Conservation (phyloP, 257 asterid species). For the Solanum pimpinellifolium region DNA sequence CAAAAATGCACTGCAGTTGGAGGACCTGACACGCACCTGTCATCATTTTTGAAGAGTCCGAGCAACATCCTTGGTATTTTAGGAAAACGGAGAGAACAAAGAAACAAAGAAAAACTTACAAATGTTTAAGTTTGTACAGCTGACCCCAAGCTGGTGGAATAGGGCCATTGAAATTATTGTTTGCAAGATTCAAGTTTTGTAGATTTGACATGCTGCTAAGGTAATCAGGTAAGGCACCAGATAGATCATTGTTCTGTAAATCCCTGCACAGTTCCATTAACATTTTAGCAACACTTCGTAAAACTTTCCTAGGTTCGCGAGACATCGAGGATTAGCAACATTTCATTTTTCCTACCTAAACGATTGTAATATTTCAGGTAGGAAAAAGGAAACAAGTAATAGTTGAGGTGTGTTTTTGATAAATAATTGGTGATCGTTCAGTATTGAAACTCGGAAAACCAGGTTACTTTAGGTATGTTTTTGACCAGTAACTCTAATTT, state of each 20-base stretch:
- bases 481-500: not conserved
- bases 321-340: not conserved
- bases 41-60: not conserved
- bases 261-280: slow-evolving; percentile 40
- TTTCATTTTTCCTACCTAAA: not conserved
- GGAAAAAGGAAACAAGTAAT: not conserved
- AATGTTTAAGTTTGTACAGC: slow-evolving; percentile 47
- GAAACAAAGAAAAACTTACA: slow-evolving; percentile 30
- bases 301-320: not conserved
- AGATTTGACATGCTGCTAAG: slow-evolving; percentile 44
- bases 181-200: slow-evolving; percentile 58
- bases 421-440: not conserved
- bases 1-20: not conserved
- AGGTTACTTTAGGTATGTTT: not conserved
- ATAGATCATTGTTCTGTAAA: slow-evolving; percentile 50
- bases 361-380: not conserved
- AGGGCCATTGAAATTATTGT: slow-evolving; percentile 58
- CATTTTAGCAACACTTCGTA: not conserved
- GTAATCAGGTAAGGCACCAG: slow-evolving; percentile 61
- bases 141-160: slow-evolving; percentile 74
- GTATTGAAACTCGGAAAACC: not conserved
- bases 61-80: not conserved
- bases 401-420: not conserved
- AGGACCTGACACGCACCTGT: not conserved
- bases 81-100: not conserved